Conservation (phyloP, 495 filamentous ascomycete genomes). For the Cercophora scortea region DNA sequence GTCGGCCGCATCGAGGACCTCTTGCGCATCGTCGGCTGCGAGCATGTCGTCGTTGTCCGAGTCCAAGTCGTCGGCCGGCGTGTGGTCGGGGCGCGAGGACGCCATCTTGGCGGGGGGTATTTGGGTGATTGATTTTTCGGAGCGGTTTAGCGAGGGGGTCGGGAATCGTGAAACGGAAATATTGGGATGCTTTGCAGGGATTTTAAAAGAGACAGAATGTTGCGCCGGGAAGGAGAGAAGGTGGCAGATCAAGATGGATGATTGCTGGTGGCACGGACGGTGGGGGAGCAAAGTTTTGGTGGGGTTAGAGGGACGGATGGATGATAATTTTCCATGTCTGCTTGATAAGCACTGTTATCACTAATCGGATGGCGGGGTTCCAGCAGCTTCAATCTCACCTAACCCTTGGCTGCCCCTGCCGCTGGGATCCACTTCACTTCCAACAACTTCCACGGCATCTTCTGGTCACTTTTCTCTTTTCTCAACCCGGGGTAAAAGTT, state of each 20-base stretch:
- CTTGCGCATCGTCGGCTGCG: slow-evolving; percentile 50
- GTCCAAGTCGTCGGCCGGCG: slow-evolving; percentile 30
- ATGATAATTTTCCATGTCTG: not conserved
- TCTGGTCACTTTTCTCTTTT: no score
- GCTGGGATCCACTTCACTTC: no score
- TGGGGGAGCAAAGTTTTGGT: not conserved
- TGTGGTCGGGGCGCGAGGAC: slow-evolving; percentile 12
- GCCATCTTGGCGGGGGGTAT: slow-evolving; percentile 8
- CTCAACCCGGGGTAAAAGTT: no score
- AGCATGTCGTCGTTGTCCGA: slow-evolving; percentile 56
- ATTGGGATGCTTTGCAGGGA: not conserved
- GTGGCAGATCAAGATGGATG: not conserved
- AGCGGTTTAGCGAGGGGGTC: no score
- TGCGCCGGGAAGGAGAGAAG: not conserved
- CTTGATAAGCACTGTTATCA: not conserved
- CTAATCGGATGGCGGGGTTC: slow-evolving; percentile 1
- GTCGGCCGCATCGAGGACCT: slow-evolving; percentile 56
- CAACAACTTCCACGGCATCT: no score
- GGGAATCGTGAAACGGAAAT: no score
- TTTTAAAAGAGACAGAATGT: not conserved
- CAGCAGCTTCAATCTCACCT: not conserved
- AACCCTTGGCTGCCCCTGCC: no score
- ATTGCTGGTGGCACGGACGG: not conserved
- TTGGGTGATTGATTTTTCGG: no score
- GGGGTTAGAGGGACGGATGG: not conserved